Evolutionary conservation across 2,329 filamentous ascomycete species (phyloP).

Genomic region (Botrytis sinoallii): DNA sequence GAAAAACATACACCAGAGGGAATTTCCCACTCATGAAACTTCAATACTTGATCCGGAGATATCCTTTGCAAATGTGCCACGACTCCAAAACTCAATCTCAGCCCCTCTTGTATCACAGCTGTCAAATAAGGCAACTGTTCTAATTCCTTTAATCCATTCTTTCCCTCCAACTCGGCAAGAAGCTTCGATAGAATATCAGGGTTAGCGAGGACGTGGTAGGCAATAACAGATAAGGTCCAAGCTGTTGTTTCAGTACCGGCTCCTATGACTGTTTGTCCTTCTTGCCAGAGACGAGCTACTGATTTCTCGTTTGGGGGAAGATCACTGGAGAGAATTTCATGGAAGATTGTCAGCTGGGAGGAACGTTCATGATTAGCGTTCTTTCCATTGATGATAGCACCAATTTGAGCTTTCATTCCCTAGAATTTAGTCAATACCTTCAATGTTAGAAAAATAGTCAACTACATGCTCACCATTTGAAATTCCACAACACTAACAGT

Average conservation of each 20-base stretch:
- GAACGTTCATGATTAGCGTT: constrained; percentile 18
- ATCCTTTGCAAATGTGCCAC: constrained; percentile 35
- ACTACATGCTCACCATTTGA: constrained; percentile 17
- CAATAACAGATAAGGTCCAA: constrained; percentile 37
- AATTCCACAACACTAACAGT: not conserved
- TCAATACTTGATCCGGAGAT: constrained; percentile 24
- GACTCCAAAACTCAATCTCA: constrained; percentile 38
- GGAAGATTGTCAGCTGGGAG: constrained; percentile 32
- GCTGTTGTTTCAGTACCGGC: constrained; percentile 42
- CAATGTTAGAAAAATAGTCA: not conserved
- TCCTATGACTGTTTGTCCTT: constrained; percentile 35
- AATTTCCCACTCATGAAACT: constrained; percentile 28
- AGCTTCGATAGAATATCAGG: constrained; percentile 36
- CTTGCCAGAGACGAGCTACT: constrained; percentile 35
- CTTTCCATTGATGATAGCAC: constrained; percentile 2
- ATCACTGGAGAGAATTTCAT: constrained; percentile 31
- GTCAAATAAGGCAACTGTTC: constrained; percentile 37
- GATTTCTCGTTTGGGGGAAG: constrained; percentile 40
- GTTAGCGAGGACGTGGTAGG: constrained; percentile 40
- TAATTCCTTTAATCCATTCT: constrained; percentile 25
- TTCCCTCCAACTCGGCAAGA: constrained; percentile 37
- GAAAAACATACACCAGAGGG: not conserved
- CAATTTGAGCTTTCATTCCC: constrained; percentile 38
- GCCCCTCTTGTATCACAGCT: constrained; percentile 38
- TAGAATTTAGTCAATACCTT: constrained; percentile 25